These are phyloP conservation scores for Emmonsia crescens DNA, from an alignment of 2,329 filamentous ascomycete genomes.

Conservation along the genomic window DNA sequence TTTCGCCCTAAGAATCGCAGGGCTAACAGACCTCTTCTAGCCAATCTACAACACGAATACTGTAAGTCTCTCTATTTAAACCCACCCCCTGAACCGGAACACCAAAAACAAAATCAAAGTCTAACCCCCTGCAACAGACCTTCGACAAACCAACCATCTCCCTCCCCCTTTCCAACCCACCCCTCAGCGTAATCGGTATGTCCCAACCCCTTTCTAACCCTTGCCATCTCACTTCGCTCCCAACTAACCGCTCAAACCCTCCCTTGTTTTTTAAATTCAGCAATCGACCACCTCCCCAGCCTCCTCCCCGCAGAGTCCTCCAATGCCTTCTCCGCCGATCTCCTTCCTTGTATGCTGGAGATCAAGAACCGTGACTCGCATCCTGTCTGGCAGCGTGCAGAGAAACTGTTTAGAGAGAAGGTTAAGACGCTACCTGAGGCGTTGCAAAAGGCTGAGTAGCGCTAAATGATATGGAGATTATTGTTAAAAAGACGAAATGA, in stretches of 20 bases:
- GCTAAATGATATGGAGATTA: neutral
- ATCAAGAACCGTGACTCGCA: conserved; percentile 64
- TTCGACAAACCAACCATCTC: conserved; percentile 80
- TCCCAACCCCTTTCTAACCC: neutral
- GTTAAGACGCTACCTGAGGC: conserved; percentile 54
- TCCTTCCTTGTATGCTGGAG: conserved; percentile 66
- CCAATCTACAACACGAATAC: conserved; percentile 78
- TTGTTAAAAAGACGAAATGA: neutral
- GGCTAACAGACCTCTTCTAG: conserved; percentile 7
- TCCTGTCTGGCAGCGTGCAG: conserved; percentile 70
- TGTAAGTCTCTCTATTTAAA: conserved; percentile 7
- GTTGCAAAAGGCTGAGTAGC: conserved; percentile 11
- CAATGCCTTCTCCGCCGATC: conserved; percentile 68
- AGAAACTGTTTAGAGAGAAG: conserved; percentile 77
- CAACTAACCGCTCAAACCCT: neutral
- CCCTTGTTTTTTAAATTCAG: neutral
- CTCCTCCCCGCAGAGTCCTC: conserved; percentile 77
- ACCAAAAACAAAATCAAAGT: neutral
- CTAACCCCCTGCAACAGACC: conserved; percentile 35
- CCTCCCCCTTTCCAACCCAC: conserved; percentile 50
- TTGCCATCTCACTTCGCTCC: neutral
- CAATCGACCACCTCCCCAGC: conserved; percentile 71
- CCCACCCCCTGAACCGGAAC: neutral
- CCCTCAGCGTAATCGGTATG: conserved; percentile 63
- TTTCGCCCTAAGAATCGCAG: no score